phyloP scores from a whole-genome alignment of 306 rosid species.

The Hippophae gyantsensis region DNA sequence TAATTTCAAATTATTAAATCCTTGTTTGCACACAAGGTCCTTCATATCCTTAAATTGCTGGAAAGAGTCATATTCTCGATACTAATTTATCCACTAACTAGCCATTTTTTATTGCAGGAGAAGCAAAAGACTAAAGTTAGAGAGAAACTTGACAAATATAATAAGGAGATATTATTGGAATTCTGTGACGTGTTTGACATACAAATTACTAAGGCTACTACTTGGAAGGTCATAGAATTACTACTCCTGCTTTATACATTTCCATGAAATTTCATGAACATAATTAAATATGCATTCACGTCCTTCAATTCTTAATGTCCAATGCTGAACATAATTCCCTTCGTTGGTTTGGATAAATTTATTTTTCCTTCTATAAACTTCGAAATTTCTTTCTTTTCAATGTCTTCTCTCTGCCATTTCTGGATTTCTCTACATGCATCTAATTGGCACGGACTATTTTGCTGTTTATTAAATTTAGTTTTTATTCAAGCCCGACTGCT shows the following conservation, averaged over 20 bases:
- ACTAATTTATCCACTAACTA: not conserved
- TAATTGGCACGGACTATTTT: no score
- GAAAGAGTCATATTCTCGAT: no score
- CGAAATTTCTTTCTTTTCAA: no score
- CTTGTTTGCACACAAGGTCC: not conserved
- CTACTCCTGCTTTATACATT: conserved; percentile 9
- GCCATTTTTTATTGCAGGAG: conserved; percentile 45
- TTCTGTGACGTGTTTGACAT: conserved; percentile 78
- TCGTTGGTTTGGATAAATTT: no score
- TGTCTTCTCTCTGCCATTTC: no score
- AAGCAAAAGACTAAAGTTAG: conserved; percentile 77
- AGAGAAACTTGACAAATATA: conserved; percentile 84
- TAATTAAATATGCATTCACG: not conserved
- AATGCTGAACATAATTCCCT: no score
- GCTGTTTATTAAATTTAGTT: no score
- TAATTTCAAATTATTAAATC: not conserved
- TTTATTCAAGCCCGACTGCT: no score
- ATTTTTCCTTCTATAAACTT: no score
- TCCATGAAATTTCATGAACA: not conserved
- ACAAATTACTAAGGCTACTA: conserved; percentile 50
- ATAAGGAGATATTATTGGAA: conserved; percentile 81
- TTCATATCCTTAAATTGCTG: no score
- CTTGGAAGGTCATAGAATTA: conserved; percentile 60
- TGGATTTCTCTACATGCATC: no score
- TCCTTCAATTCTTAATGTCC: not conserved